Evolutionary conservation across 805 yeast genomes (phyloP).

Genomic region (Candida qinlingensis): DNA sequence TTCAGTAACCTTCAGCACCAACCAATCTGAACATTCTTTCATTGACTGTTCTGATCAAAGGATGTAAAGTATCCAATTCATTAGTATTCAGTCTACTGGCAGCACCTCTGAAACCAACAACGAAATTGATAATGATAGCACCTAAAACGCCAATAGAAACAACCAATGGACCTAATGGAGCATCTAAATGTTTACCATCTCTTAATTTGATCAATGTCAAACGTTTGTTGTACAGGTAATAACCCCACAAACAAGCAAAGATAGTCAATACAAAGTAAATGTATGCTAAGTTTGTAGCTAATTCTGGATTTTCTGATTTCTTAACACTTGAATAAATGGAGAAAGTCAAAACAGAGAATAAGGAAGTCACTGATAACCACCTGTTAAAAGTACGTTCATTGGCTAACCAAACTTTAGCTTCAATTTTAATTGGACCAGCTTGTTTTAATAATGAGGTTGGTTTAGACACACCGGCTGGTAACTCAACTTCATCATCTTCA

Average conservation of each 20-base stretch:
- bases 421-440: constrained; percentile 89
- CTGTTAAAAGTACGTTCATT: constrained; percentile 95
- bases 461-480: constrained; percentile 86
- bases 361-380: constrained; percentile 87
- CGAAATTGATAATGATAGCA: constrained; percentile 68
- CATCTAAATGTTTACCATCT: constrained; percentile 84
- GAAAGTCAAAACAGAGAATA: constrained; percentile 81
- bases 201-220: constrained; percentile 70
- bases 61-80: constrained; percentile 13
- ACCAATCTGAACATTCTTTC: constrained; percentile 28
- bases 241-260: constrained; percentile 88
- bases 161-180: constrained; percentile 81
- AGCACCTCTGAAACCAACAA: constrained; percentile 51
- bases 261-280: constrained; percentile 75
- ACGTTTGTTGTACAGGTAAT: constrained; percentile 66
- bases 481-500: constrained; percentile 78
- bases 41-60: constrained; percentile 26
- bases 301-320: constrained; percentile 53
- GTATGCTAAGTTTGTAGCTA: constrained; percentile 72
- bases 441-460: constrained; percentile 79
- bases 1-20: constrained; percentile 22
- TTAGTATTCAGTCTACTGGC: constrained; percentile 16
- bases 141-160: constrained; percentile 63
- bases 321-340: constrained; percentile 73
- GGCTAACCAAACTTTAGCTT: constrained; percentile 97